These are phyloP conservation scores for Penicillium sp. DNA, from an alignment of 2,329 filamentous ascomycete genomes.

Conservation along the genomic window DNA sequence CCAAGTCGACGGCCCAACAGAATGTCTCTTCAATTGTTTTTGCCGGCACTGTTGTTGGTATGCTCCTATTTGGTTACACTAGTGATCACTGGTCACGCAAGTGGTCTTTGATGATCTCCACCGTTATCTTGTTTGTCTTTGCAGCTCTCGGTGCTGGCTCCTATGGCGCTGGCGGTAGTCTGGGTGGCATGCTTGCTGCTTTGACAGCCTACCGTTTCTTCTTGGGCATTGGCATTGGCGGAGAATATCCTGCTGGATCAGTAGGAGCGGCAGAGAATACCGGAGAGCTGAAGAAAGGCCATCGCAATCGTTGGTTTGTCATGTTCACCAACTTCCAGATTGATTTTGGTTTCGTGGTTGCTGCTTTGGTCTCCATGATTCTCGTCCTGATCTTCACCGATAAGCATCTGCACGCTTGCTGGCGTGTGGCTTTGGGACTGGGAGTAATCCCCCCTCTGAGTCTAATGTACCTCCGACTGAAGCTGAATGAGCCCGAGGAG, in stretches of 20 bases:
- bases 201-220: constrained; percentile 84
- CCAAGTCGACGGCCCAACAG: constrained; percentile 63
- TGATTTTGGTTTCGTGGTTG: constrained; percentile 77
- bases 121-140: constrained; percentile 79
- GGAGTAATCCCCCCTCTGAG: constrained; percentile 74
- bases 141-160: constrained; percentile 74
- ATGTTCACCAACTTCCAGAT: constrained; percentile 88
- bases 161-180: constrained; percentile 68
- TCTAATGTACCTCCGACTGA: constrained; percentile 68
- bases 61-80: constrained; percentile 75
- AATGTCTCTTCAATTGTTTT: constrained; percentile 83
- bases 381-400: constrained; percentile 59
- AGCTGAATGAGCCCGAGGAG: constrained; percentile 74
- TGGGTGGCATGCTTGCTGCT: constrained; percentile 71
- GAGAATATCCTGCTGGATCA: constrained; percentile 59
- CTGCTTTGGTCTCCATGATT: constrained; percentile 72
- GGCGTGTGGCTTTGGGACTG: constrained; percentile 77
- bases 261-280: constrained; percentile 82
- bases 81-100: constrained; percentile 83
- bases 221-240: constrained; percentile 73
- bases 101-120: constrained; percentile 76
- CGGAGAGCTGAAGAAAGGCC: constrained; percentile 74
- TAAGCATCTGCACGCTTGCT: constrained; percentile 68
- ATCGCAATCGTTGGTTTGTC: constrained; percentile 87
- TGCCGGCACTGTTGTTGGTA: constrained; percentile 78